Conservation (phyloP, 2,329 filamentous ascomycete genomes). For the Aureobasidium pullulans region DNA sequence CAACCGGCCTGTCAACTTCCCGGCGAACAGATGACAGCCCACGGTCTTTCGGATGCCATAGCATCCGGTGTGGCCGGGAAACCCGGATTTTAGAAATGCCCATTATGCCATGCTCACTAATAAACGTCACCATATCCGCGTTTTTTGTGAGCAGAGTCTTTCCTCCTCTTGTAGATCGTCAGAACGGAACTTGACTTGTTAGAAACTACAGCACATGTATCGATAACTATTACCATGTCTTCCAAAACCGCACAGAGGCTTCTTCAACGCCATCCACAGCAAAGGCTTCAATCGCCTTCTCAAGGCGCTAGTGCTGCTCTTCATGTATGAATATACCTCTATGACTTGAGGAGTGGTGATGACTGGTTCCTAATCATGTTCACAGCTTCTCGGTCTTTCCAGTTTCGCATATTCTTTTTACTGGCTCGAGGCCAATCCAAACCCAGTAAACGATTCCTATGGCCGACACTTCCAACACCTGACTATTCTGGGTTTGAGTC, state of each 20-base stretch:
- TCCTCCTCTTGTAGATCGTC: background rate
- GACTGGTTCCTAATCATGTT: background rate
- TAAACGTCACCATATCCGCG: constrained; percentile 10
- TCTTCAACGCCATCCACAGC: constrained; percentile 51
- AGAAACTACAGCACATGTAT: background rate
- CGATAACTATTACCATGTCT: constrained; percentile 15
- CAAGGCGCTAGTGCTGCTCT: constrained; percentile 55
- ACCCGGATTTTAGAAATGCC: background rate
- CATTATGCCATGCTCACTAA: background rate
- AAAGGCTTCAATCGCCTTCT: constrained; percentile 59
- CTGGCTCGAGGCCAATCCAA: constrained; percentile 31
- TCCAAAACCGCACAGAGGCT: constrained; percentile 21
- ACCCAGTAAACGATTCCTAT: constrained; percentile 46
- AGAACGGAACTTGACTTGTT: background rate
- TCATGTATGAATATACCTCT: constrained; percentile 37
- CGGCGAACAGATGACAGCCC: background rate
- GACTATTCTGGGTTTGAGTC: constrained; percentile 62
- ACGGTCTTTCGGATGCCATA: background rate
- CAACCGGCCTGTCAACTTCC: background rate
- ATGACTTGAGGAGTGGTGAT: background rate
- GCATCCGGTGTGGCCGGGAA: background rate
- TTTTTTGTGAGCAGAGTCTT: background rate
- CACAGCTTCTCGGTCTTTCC: constrained; percentile 32
- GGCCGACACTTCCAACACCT: constrained; percentile 67
- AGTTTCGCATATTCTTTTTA: constrained; percentile 40